Percentiles rank a stretch among this genome's conserved stretches.
Conservation (phyloP, 2,329 filamentous ascomycete genomes). For the Fusarium sp. region DNA sequence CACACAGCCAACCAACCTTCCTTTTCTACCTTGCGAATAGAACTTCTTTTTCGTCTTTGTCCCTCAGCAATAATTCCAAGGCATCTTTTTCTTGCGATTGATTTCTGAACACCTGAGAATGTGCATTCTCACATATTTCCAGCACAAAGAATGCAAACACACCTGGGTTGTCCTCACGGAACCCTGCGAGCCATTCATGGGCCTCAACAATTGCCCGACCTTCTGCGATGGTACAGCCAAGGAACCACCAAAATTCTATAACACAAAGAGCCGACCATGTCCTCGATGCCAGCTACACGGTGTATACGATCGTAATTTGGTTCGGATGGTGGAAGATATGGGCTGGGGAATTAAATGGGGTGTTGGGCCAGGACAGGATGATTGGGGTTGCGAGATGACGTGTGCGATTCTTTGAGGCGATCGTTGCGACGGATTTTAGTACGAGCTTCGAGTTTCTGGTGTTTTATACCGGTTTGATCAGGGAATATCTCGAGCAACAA, state of each 20-base stretch:
- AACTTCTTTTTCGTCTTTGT: not conserved
- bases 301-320: constrained; percentile 58
- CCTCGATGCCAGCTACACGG: constrained; percentile 54
- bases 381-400: constrained; percentile 51
- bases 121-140: constrained; percentile 60
- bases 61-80: not conserved
- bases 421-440: not conserved
- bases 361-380: constrained; percentile 52
- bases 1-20: not conserved
- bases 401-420: constrained; percentile 48
- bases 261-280: constrained; percentile 52
- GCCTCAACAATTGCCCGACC: constrained; percentile 59
- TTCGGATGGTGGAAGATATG: constrained; percentile 58
- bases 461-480: not conserved
- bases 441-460: not conserved
- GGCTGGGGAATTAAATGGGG: constrained; percentile 60
- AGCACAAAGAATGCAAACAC: constrained; percentile 61
- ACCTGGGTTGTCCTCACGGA: constrained; percentile 60
- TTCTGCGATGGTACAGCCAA: constrained; percentile 55
- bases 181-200: constrained; percentile 60
- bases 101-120: constrained; percentile 43
- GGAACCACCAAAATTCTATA: constrained; percentile 48
- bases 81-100: not conserved
- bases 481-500: not conserved
- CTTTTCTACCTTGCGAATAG: not conserved